Evolutionary conservation across 768 basidiomycete genomes (phyloP).

Genomic region (Pleurotus pulmonarius): DNA sequence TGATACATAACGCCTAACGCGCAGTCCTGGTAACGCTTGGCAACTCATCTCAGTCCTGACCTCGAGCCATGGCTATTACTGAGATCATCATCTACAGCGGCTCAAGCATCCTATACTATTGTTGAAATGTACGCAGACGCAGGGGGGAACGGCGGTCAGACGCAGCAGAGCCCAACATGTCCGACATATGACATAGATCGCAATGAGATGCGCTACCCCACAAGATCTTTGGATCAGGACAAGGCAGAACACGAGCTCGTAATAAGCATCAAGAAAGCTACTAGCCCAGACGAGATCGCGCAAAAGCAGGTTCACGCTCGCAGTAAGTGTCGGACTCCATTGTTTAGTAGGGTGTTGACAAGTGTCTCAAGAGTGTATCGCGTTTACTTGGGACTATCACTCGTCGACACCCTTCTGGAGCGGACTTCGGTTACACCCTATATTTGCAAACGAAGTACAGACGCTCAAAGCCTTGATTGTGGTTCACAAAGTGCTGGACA

Average conservation of each 20-base stretch:
- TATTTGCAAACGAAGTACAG: slow-evolving; percentile 94
- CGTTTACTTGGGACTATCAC: slow-evolving; percentile 99
- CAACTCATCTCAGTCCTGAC: neutral
- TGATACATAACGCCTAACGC: too few relatives aligned
- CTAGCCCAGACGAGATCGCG: slow-evolving; percentile 89
- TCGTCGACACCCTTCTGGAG: slow-evolving; percentile 98
- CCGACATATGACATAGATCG: slow-evolving; percentile 58
- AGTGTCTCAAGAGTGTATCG: slow-evolving; percentile 76
- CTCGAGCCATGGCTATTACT: neutral
- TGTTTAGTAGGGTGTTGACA: slow-evolving; percentile 4
- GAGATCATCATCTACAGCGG: slow-evolving; percentile 6
- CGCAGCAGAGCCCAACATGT: slow-evolving; percentile 19
- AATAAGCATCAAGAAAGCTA: slow-evolving; percentile 97
- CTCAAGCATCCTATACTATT: neutral
- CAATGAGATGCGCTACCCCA: slow-evolving; percentile 89
- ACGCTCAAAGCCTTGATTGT: slow-evolving; percentile 98
- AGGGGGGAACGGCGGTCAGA: slow-evolving; percentile 36
- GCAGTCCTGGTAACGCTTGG: too few relatives aligned
- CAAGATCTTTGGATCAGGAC: slow-evolving; percentile 96
- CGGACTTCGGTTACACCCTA: slow-evolving; percentile 93
- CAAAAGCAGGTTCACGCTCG: slow-evolving; percentile 99
- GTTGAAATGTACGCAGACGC: slow-evolving; percentile 5
- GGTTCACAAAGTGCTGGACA: slow-evolving; percentile 96
- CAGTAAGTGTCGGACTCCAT: slow-evolving; percentile 53
- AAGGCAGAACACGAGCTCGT: slow-evolving; percentile 94